A percentile compares a stretch with the other conserved stretches of the same genome.
Conservation (phyloP, 2,329 filamentous ascomycete genomes). For the Xylariaceae sp. region DNA sequence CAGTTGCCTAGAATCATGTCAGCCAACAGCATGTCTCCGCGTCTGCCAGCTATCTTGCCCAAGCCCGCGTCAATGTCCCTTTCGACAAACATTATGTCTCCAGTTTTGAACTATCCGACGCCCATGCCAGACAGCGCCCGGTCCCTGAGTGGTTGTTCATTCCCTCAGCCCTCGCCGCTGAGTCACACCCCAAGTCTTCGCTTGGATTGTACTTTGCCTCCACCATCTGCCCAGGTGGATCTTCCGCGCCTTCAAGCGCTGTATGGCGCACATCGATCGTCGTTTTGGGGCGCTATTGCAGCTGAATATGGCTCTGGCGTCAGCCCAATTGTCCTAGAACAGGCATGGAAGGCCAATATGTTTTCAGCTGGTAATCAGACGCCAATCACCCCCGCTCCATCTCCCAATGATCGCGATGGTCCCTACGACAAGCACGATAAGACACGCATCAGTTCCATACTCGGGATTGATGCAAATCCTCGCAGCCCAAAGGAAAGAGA, state of each 20-base stretch:
- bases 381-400: slow-evolving; percentile 53
- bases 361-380: slow-evolving; percentile 39
- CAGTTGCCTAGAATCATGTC: slow-evolving; percentile 54
- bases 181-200: slow-evolving; percentile 48
- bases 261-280: slow-evolving; percentile 66
- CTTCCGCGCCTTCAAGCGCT: slow-evolving; percentile 65
- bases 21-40: slow-evolving; percentile 45
- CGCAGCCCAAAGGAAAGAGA: slow-evolving; percentile 57
- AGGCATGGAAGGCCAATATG: slow-evolving; percentile 60
- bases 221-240: slow-evolving; percentile 52
- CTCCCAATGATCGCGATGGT: slow-evolving; percentile 48
- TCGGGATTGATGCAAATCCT: slow-evolving; percentile 59
- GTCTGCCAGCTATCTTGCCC: slow-evolving; percentile 61
- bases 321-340: slow-evolving; percentile 63
- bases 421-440: slow-evolving; percentile 46
- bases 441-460: slow-evolving; percentile 62
- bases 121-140: slow-evolving; percentile 40
- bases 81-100: slow-evolving; percentile 35
- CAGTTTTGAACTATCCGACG: slow-evolving; percentile 40
- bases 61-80: slow-evolving; percentile 58
- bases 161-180: slow-evolving; percentile 40
- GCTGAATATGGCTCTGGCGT: slow-evolving; percentile 66
- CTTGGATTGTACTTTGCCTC: slow-evolving; percentile 55
- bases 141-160: slow-evolving; percentile 45
- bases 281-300: slow-evolving; percentile 72